Percentiles rank a stretch among this genome's conserved stretches.
Conservation (phyloP, 1,139 yeast species). For the Magnusiomyces fungicola region DNA sequence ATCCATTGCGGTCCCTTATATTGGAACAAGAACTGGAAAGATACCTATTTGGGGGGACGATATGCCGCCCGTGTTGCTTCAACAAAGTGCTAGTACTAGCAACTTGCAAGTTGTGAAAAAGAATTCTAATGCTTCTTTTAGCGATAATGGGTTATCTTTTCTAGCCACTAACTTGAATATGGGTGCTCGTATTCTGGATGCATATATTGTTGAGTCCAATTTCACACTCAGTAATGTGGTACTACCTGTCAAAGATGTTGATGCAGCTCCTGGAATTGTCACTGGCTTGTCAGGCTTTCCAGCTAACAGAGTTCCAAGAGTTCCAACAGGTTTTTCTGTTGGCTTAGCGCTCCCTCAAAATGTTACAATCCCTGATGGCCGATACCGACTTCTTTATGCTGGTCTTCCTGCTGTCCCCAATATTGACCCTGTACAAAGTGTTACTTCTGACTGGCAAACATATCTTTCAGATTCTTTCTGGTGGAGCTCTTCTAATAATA, state of each 20-base stretch:
- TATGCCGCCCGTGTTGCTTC: background rate
- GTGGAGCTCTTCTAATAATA: background rate
- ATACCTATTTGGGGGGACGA: background rate
- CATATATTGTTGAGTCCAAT: background rate
- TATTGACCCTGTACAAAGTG: background rate
- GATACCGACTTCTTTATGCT: background rate
- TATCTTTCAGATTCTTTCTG: background rate
- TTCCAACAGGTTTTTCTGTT: background rate
- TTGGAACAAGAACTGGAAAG: slow-evolving; percentile 15
- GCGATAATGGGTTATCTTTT: background rate
- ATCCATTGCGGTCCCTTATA: slow-evolving; percentile 18
- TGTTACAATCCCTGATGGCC: background rate
- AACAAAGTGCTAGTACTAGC: background rate
- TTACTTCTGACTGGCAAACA: background rate
- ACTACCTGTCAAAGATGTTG: background rate
- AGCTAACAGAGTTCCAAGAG: background rate
- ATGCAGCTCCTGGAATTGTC: background rate
- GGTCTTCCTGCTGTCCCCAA: slow-evolving; percentile 4
- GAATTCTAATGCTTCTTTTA: background rate
- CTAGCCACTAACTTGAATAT: background rate
- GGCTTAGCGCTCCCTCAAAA: background rate
- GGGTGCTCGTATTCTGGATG: slow-evolving; percentile 4
- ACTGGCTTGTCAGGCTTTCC: background rate
- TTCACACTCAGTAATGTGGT: background rate
- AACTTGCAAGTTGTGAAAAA: background rate